phyloP scores from a whole-genome alignment of 2,329 filamentous ascomycete genomes.

The Colletotrichum musae region DNA sequence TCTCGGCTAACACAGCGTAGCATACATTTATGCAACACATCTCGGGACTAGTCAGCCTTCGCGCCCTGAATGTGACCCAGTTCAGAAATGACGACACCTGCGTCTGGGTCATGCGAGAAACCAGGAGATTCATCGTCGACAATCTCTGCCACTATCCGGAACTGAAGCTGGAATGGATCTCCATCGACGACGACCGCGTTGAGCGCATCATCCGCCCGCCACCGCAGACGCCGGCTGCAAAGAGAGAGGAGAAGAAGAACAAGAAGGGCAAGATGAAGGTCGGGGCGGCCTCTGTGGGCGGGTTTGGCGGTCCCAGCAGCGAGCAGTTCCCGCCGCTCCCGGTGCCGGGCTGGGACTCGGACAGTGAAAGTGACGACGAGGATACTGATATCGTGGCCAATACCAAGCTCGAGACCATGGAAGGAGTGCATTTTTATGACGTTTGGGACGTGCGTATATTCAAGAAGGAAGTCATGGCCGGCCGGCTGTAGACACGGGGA shows the following conservation, averaged over 20 bases:
- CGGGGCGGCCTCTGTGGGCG: slow-evolving; percentile 11
- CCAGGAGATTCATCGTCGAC: slow-evolving; percentile 71
- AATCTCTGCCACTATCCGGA: slow-evolving; percentile 68
- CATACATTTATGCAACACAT: slow-evolving; percentile 71
- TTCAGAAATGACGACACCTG: slow-evolving; percentile 71
- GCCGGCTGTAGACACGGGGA: slow-evolving; percentile 52
- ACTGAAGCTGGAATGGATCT: slow-evolving; percentile 71
- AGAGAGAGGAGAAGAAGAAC: slow-evolving; percentile 46
- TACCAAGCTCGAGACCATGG: slow-evolving; percentile 55
- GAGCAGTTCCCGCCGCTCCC: slow-evolving; percentile 47
- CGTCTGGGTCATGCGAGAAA: slow-evolving; percentile 69
- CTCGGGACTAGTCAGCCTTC: slow-evolving; percentile 61
- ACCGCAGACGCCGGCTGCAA: slow-evolving; percentile 46
- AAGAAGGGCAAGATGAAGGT: slow-evolving; percentile 44
- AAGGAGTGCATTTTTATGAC: slow-evolving; percentile 59
- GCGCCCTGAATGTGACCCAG: slow-evolving; percentile 68
- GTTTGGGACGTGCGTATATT: slow-evolving; percentile 68
- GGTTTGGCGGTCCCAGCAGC: slow-evolving; percentile 35
- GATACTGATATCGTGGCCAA: slow-evolving; percentile 42
- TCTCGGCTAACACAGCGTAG: slow-evolving; percentile 51
- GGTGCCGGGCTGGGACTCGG: slow-evolving; percentile 46
- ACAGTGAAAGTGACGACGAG: slow-evolving; percentile 53
- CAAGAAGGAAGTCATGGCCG: slow-evolving; percentile 67
- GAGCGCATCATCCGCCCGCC: slow-evolving; percentile 63
- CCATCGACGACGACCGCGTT: slow-evolving; percentile 65